A percentile compares a stretch with the other conserved stretches of the same genome.
These are phyloP conservation scores for Peniophora sp. DNA, from an alignment of 1,284 basidiomycete genomes.

Conservation along the genomic window DNA sequence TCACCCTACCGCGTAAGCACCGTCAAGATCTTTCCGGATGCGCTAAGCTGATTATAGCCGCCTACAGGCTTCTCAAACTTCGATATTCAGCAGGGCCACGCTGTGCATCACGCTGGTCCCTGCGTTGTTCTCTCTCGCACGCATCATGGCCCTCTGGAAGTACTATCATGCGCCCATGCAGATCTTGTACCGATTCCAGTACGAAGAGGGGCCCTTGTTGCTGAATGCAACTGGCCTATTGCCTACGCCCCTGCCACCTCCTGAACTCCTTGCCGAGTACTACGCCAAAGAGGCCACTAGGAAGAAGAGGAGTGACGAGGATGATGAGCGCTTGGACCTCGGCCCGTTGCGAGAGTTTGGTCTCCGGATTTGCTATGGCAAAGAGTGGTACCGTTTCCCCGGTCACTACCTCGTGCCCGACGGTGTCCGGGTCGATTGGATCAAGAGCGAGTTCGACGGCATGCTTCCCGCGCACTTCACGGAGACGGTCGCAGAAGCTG, in stretches of 20 bases:
- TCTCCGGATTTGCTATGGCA: slow-evolving; percentile 81
- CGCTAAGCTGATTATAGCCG: no score
- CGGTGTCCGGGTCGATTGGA: slow-evolving; percentile 75
- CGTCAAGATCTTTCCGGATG: no score
- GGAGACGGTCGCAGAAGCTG: slow-evolving; percentile 22
- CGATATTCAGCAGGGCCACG: slow-evolving; percentile 73
- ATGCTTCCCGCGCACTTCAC: slow-evolving; percentile 82
- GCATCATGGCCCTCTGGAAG: slow-evolving; percentile 73
- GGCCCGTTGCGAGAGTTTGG: slow-evolving; percentile 63
- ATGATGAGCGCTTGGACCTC: slow-evolving; percentile 61
- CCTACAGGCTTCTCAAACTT: slow-evolving; percentile 52
- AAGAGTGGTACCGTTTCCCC: slow-evolving; percentile 97
- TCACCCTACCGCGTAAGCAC: slow-evolving; percentile 74
- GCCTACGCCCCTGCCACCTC: slow-evolving; percentile 31
- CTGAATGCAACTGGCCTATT: slow-evolving; percentile 67
- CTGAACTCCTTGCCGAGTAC: slow-evolving; percentile 15
- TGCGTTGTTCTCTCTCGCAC: slow-evolving; percentile 66
- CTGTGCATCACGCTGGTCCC: slow-evolving; percentile 60
- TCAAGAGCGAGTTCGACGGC: slow-evolving; percentile 87
- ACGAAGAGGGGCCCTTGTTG: slow-evolving; percentile 72
- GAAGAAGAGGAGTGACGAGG: slow-evolving; percentile 19
- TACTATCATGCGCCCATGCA: slow-evolving; percentile 92
- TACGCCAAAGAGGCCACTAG: not conserved
- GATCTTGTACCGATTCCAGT: slow-evolving; percentile 67
- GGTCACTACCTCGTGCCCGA: slow-evolving; percentile 85